phyloP scores from a whole-genome alignment of 2,329 filamentous ascomycete genomes.

The Lachnellula hyalina region DNA sequence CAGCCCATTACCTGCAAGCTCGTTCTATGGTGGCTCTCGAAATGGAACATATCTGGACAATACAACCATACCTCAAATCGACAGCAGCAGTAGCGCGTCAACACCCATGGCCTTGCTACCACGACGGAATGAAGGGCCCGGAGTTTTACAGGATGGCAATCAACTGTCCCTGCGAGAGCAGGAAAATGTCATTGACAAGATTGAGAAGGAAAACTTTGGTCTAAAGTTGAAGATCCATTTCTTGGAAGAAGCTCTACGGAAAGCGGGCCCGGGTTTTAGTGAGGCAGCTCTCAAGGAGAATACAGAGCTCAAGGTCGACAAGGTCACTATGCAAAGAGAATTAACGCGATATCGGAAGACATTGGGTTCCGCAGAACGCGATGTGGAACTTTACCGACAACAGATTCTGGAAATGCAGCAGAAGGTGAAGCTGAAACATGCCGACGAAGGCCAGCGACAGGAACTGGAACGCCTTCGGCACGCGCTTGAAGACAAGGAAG shows the following conservation, averaged over 20 bases:
- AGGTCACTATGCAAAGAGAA: constrained; percentile 83
- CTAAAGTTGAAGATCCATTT: constrained; percentile 97
- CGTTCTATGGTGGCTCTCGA: constrained; percentile 61
- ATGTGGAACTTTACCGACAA: constrained; percentile 76
- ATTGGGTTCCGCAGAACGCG: constrained; percentile 73
- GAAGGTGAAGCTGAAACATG: constrained; percentile 69
- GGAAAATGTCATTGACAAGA: constrained; percentile 89
- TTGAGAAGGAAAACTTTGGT: constrained; percentile 98
- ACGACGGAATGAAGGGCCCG: constrained; percentile 56
- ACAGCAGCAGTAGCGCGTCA: constrained; percentile 74
- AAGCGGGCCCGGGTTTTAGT: constrained; percentile 84
- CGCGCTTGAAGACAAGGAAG: constrained; percentile 51
- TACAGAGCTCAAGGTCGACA: constrained; percentile 90
- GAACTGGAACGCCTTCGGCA: constrained; percentile 55
- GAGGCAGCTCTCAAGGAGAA: constrained; percentile 89
- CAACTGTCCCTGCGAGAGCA: constrained; percentile 89
- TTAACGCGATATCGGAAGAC: constrained; percentile 82
- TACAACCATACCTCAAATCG: constrained; percentile 70
- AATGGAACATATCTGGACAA: constrained; percentile 58
- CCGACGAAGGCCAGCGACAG: constrained; percentile 61
- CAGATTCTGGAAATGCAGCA: constrained; percentile 81
- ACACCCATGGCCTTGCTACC: constrained; percentile 73
- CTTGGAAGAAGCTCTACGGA: constrained; percentile 82
- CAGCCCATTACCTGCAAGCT: constrained; percentile 68
- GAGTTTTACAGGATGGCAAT: constrained; percentile 77